Percentiles rank a stretch among this genome's conserved stretches.
Evolutionary conservation across 176 grass and related monocot species (phyloP).

Genomic region (Oryza glaberrima): DNA sequence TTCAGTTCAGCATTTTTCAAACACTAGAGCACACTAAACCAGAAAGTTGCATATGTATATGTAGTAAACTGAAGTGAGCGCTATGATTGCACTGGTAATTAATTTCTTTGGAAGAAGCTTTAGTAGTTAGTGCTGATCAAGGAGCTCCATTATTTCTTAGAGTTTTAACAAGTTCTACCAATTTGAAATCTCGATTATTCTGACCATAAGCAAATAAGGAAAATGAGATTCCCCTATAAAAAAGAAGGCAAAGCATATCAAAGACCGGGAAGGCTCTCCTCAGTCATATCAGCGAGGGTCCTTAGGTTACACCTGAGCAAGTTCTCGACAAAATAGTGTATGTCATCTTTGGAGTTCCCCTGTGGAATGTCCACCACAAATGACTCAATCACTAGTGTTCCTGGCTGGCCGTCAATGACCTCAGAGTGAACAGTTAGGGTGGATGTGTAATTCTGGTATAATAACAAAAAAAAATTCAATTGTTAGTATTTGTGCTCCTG

Average conservation of each 20-base stretch:
- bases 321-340: constrained; percentile 75
- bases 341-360: constrained; percentile 75
- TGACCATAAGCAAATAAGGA: neutral
- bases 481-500: neutral
- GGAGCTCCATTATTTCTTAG: no score
- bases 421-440: constrained; percentile 75
- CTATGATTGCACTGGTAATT: no score
- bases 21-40: no score
- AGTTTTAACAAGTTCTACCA: no score
- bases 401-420: constrained; percentile 57
- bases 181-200: no score
- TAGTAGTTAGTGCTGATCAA: no score
- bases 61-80: no score
- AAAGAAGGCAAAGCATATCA: neutral
- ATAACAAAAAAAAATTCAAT: constrained; percentile 9
- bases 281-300: constrained; percentile 66
- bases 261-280: constrained; percentile 41
- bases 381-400: constrained; percentile 79
- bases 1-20: no score
- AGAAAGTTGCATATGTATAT: no score
- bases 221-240: neutral
- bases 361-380: constrained; percentile 78
- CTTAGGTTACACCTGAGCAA: constrained; percentile 84
- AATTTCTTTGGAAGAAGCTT: no score
- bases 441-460: constrained; percentile 76